phyloP scores from a whole-genome alignment of 1,139 yeast species.

The Suhomyces guaymorum region DNA sequence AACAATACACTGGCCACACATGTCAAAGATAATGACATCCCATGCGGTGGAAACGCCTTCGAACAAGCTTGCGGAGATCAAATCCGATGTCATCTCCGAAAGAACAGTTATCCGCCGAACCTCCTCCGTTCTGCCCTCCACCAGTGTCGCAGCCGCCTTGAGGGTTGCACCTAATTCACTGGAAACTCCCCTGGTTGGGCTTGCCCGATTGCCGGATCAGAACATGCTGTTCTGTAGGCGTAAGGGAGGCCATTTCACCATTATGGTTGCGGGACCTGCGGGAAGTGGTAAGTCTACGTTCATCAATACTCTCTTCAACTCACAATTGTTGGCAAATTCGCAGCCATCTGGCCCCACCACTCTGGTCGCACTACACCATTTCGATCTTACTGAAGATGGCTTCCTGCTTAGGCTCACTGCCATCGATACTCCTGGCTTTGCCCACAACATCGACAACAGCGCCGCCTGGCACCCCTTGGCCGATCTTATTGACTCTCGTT shows the following conservation, averaged over 20 bases:
- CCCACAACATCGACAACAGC: conserved; percentile 41
- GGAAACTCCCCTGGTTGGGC: conserved; percentile 29
- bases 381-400: conserved; percentile 16
- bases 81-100: no score
- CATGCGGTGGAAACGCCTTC: no score
- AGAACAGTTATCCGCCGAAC: no score
- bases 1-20: no score
- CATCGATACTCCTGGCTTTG: conserved; percentile 51
- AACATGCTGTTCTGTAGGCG: conserved; percentile 20
- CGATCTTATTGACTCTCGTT: conserved; percentile 54
- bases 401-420: conserved; percentile 24
- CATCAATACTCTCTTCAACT: conserved; percentile 48
- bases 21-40: no score
- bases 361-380: conserved; percentile 9
- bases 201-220: conserved; percentile 30
- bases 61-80: no score
- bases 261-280: conserved; percentile 74
- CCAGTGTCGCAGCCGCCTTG: no score
- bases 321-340: conserved; percentile 6
- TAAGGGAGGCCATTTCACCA: conserved; percentile 46
- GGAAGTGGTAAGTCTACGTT: conserved; percentile 87
- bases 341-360: conserved; percentile 7
- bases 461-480: conserved; percentile 60
- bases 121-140: conserved; percentile 1
- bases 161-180: no score